Evolutionary conservation across 805 yeast genomes (phyloP), one percentile per base, ranked within the genome.

Genomic region (Starmerella vitae): DNA sequence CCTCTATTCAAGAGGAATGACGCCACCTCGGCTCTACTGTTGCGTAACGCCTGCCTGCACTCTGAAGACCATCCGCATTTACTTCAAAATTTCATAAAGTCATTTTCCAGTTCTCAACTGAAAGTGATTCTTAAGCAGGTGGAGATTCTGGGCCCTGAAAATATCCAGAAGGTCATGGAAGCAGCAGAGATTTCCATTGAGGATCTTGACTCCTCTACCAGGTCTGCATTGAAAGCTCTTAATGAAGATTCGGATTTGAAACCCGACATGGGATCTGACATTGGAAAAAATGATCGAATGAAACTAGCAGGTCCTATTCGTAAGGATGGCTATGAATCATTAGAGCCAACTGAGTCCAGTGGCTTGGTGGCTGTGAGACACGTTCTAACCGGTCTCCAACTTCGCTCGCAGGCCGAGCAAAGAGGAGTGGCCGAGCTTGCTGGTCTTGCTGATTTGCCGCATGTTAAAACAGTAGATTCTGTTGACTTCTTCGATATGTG

Each of bases 301-400:
- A 30, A 33, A 20, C 37, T 50, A 20, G 47, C 41, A 10, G 44
- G 42, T 13, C 47, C 59, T 3, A 53, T 82, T 12, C 68, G 67
- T 2, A 80, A 78, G 45, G 71, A 71, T 30, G 65, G 63, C 7
- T 64, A 68, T 25, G 74, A 66, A 2, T 63, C 63, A 13, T 65
- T 86, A 35, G 59, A 61, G 34, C 67, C 93, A 1, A 93, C 83
- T 7, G 77, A 75, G 32, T 73, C 94, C 0, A 72, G 74, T 44
- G 93, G 91, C 10, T 68, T 85, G 61, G 77, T 76, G 48, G 78
- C 77, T 13, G 77, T 86, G 43, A 73, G 88, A 55, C 82, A 80
- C 49, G 72, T 88, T 3, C 64, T 85, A 5, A 32, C 45, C 4
- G 49, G 44, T 5, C 34, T 46, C 17, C 40, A 36, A 30, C 39